Evolutionary conservation across 345 rosid genomes (phyloP), one percentile per base, ranked within the genome.

Genomic region (Streptanthus diversifolius): DNA sequence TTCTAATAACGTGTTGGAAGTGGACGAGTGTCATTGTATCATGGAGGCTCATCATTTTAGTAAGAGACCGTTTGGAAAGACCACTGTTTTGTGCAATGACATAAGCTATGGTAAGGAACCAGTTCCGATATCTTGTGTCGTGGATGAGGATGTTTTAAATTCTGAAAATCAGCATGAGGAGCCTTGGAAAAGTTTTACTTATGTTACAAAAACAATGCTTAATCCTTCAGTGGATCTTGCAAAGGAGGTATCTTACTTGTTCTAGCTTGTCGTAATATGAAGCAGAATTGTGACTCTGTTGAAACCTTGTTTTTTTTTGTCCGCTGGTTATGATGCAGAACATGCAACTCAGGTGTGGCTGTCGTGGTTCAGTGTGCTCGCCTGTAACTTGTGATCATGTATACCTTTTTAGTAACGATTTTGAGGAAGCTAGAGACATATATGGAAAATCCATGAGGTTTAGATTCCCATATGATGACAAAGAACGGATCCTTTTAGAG

Each of bases 341-440:
- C 63, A 74, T 85, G 85, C 90, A 90, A 64, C 78, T 90, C 71
- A 85, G 85, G 17, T 95, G 97, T 79, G 73, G 82, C 62, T 95
- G 99, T 79, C 63, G 81, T 13, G 56, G 83, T 68, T 76, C 91
- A 59, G 49, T 76, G 17, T 95, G 99, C 80, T 70, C 63, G 60
- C 87, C 96, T 72, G 84, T 75, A 78, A 81, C 83, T 43, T 95
- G 99, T 82, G 91, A 86, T 79, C 99, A 90, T 13, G 90, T 90
- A n/a, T 92, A 95, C 86, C 98, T 92, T 72, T 95, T 92, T 22
- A 87, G 79, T 71, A 83, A 80, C 76, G 99, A 95, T 80, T 90
- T 88, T 66, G 98, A 90, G 75, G 97, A 90, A 58, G 97, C 99
- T 68, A 90, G 82, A 80, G 99, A 95, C 84, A 81, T 85, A 67